Evolutionary conservation across 768 basidiomycete genomes (phyloP).

Genomic region (Dioszegia hungarica): DNA sequence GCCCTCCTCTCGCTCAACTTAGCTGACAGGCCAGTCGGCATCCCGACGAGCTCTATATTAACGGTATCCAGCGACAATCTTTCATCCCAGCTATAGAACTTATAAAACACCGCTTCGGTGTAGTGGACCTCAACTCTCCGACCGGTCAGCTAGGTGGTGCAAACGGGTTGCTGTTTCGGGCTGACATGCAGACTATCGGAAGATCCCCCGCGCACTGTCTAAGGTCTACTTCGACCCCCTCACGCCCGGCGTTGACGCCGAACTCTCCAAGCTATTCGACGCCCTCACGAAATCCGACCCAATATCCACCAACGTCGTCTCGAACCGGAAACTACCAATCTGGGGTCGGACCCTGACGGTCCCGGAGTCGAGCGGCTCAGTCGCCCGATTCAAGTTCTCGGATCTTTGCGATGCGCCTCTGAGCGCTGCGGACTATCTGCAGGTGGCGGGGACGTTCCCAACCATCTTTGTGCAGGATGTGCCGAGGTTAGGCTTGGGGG

Average conservation of each 20-base stretch:
- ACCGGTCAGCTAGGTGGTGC: slow-evolving; percentile 74
- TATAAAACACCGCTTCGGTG: slow-evolving; percentile 76
- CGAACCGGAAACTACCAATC: slow-evolving; percentile 64
- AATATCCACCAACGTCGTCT: slow-evolving; percentile 47
- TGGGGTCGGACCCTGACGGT: slow-evolving; percentile 84
- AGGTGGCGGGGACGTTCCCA: slow-evolving; percentile 79
- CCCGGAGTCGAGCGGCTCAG: slow-evolving; percentile 69
- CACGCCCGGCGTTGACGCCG: slow-evolving; percentile 59
- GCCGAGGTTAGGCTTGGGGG: slow-evolving; percentile 76
- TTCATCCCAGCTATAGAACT: slow-evolving; percentile 94
- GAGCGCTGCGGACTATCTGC: slow-evolving; percentile 92
- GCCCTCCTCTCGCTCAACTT: neutral
- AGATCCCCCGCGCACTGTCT: slow-evolving; percentile 84
- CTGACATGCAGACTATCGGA: slow-evolving; percentile 72
- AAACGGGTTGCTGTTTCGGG: no score
- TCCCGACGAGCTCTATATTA: slow-evolving; percentile 96
- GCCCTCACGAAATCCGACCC: slow-evolving; percentile 53
- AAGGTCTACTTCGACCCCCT: slow-evolving; percentile 89
- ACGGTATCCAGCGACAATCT: slow-evolving; percentile 91
- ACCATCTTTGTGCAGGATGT: slow-evolving; percentile 85
- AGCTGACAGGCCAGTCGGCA: slow-evolving; percentile 64
- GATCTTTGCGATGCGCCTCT: slow-evolving; percentile 83
- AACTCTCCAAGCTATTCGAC: slow-evolving; percentile 78
- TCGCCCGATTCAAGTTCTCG: slow-evolving; percentile 80
- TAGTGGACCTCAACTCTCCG: slow-evolving; percentile 91